A percentile compares a stretch with the other conserved stretches of the same genome.
Conservation (phyloP, 305 asterid genomes). For the Fraxinus baroniana region DNA sequence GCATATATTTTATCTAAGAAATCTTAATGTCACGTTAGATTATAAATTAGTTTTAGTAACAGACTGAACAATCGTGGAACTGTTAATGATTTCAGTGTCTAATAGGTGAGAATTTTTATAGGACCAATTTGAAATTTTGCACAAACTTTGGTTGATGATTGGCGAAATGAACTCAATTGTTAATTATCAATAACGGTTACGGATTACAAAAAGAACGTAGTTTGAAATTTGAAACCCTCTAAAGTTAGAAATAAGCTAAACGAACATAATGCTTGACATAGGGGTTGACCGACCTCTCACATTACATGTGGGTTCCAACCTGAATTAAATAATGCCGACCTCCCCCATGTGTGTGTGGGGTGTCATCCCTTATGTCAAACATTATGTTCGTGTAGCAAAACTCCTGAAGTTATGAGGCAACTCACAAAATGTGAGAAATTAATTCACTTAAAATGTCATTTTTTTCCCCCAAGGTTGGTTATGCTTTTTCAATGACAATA, state of each 20-base stretch:
- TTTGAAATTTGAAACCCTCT: neutral
- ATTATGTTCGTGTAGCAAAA: too few species aligned
- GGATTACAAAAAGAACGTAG: neutral
- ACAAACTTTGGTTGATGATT: neutral
- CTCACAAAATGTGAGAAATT: neutral
- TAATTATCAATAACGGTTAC: neutral
- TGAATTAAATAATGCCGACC: too few species aligned
- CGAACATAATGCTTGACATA: too few species aligned
- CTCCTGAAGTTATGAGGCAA: neutral
- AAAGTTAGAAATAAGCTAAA: neutral
- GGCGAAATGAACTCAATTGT: neutral
- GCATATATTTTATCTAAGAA: neutral
- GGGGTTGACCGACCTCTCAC: too few species aligned
- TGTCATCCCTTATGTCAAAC: too few species aligned
- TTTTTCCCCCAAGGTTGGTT: neutral
- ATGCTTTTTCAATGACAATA: neutral
- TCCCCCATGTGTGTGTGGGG: too few species aligned
- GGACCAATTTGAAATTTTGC: neutral
- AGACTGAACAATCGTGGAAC: neutral
- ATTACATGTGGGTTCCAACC: too few species aligned
- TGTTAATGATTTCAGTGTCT: neutral
- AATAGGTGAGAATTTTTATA: neutral
- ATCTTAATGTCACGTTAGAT: neutral
- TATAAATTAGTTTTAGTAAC: neutral
- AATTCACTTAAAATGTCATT: neutral